Percentiles rank a stretch among this genome's conserved stretches.
phyloP scores from a whole-genome alignment of 2,329 filamentous ascomycete genomes.

The Decorospora gaudefroyi region DNA sequence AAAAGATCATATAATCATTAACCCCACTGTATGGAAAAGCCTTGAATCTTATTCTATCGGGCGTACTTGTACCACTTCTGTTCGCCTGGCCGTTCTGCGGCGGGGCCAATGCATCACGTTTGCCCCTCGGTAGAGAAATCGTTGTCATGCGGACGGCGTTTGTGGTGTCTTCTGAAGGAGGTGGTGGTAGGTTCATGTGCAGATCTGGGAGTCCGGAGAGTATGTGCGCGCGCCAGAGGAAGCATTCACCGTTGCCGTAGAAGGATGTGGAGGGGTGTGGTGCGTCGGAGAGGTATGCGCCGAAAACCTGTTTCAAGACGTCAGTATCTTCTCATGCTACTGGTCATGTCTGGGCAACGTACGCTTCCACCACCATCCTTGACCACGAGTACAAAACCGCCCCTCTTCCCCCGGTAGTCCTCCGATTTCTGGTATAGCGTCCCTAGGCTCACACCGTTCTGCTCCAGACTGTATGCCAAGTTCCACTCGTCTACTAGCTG shows the following conservation, averaged over 20 bases:
- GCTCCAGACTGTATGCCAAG: conserved; percentile 85
- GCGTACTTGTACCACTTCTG: conserved; percentile 58
- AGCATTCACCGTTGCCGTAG: conserved; percentile 96
- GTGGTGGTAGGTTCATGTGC: conserved; percentile 64
- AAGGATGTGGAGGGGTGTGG: conserved; percentile 82
- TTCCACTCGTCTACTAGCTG: conserved; percentile 88
- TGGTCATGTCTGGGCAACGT: conserved; percentile 47
- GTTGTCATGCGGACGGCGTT: conserved; percentile 66
- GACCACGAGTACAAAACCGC: conserved; percentile 88
- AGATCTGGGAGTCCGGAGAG: conserved; percentile 59
- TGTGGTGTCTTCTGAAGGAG: conserved; percentile 69
- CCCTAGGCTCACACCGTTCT: conserved; percentile 83
- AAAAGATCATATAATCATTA: conserved; percentile 96
- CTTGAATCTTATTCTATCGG: conserved; percentile 87
- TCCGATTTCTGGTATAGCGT: conserved; percentile 85
- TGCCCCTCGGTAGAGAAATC: conserved; percentile 41
- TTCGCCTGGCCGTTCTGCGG: conserved; percentile 18
- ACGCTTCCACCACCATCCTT: conserved; percentile 75
- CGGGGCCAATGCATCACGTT: conserved; percentile 33
- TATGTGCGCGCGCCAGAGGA: conserved; percentile 78
- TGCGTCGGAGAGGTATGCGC: conserved; percentile 89
- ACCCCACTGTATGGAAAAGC: conserved; percentile 94
- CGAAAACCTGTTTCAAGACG: conserved; percentile 65
- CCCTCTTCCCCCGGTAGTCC: conserved; percentile 67
- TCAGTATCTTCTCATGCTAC: conserved; percentile 9